Evolutionary conservation across 2,329 filamentous ascomycete species (phyloP).

Genomic region (Rasamsonia emersonii): DNA sequence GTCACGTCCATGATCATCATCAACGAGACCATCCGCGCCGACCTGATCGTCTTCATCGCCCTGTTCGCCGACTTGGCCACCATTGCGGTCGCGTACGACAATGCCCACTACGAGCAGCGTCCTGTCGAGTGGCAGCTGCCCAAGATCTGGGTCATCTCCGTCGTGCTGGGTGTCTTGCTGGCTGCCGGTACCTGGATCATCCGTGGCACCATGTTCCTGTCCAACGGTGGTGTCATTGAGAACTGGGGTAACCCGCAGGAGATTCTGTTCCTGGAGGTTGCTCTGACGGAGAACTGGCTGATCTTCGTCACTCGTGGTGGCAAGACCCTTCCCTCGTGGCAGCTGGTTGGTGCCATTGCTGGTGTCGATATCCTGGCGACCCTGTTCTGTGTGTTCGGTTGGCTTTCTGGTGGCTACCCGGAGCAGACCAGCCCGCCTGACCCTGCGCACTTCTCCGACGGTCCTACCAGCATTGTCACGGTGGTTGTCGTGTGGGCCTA

Average conservation of each 20-base stretch:
- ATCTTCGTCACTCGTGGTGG: constrained; percentile 85
- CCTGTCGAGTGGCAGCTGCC: constrained; percentile 68
- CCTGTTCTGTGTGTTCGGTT: constrained; percentile 63
- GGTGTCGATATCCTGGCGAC: constrained; percentile 60
- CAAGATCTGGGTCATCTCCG: constrained; percentile 62
- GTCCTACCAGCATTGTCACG: constrained; percentile 50
- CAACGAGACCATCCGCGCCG: constrained; percentile 61
- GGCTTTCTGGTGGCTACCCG: constrained; percentile 52
- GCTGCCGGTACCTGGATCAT: constrained; percentile 61
- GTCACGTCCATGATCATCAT: constrained; percentile 66
- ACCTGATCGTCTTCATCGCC: constrained; percentile 65
- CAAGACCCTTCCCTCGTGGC: constrained; percentile 61
- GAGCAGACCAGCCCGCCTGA: constrained; percentile 19
- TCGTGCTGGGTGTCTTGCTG: constrained; percentile 51
- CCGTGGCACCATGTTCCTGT: constrained; percentile 57
- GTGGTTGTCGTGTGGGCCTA: constrained; percentile 46
- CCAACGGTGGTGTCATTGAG: constrained; percentile 59
- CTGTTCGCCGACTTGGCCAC: constrained; percentile 67
- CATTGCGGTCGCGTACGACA: constrained; percentile 66
- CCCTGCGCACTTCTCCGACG: constrained; percentile 28
- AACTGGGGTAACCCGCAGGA: constrained; percentile 63
- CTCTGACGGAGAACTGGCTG: constrained; percentile 83
- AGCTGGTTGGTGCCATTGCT: constrained; percentile 58
- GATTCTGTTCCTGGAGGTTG: constrained; percentile 76
- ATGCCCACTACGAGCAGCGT: constrained; percentile 61